Percentiles rank a stretch among this genome's conserved stretches.
phyloP scores from a whole-genome alignment of 345 rosid species.

The Passiflora organensis region DNA sequence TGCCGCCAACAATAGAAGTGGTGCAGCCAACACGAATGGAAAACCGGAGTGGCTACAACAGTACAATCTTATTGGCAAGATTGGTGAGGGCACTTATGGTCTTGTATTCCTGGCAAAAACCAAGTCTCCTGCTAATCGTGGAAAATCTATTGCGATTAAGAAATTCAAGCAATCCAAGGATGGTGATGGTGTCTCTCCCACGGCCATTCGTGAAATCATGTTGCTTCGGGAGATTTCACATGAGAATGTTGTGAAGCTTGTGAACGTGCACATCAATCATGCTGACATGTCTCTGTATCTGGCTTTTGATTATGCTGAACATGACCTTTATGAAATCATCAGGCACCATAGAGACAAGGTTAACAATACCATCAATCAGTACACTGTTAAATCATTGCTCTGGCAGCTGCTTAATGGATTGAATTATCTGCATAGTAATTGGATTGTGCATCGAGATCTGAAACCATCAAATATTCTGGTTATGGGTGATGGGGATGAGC shows the following conservation, averaged over 20 bases:
- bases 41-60: slow-evolving; percentile 99
- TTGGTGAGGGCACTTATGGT: slow-evolving; percentile 98
- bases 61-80: slow-evolving; percentile 94
- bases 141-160: slow-evolving; percentile 90
- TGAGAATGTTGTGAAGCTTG: slow-evolving; percentile 97
- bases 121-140: slow-evolving; percentile 67
- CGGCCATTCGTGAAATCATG: slow-evolving; percentile 99
- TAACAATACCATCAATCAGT: slow-evolving; percentile 53
- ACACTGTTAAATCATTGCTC: slow-evolving; percentile 87
- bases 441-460: slow-evolving; percentile 97
- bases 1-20: slow-evolving; percentile 26
- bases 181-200: slow-evolving; percentile 98
- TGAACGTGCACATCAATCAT: slow-evolving; percentile 94
- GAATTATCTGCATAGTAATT: slow-evolving; percentile 93
- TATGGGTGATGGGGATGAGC: slow-evolving; percentile 97
- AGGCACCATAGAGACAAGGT: slow-evolving; percentile 91
- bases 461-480: slow-evolving; percentile 99
- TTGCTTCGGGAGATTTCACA: slow-evolving; percentile 87
- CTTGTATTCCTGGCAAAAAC: slow-evolving; percentile 92
- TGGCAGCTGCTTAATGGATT: slow-evolving; percentile 99
- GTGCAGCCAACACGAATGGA: slow-evolving; percentile 28
- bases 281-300: slow-evolving; percentile 92
- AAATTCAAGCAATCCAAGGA: slow-evolving; percentile 99
- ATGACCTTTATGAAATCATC: slow-evolving; percentile 91
- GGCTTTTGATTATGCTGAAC: slow-evolving; percentile 93